A percentile compares a stretch with the other conserved stretches of the same genome.
phyloP scores from a whole-genome alignment of 108 stramenopile species.

The Conticribra guillardii region DNA sequence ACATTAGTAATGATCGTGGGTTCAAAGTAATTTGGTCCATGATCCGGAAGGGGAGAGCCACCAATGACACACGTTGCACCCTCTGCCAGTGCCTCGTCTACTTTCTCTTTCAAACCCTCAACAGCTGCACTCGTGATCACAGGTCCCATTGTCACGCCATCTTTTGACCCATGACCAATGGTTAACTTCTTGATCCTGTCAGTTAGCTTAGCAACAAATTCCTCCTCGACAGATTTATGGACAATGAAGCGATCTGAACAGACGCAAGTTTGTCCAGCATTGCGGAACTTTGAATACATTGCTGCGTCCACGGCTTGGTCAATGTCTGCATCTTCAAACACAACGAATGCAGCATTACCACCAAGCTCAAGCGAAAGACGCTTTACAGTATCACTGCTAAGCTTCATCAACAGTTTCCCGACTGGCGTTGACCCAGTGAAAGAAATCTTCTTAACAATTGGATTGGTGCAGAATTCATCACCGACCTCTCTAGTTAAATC shows the following conservation, averaged over 20 bases:
- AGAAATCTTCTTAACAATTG: conserved; percentile 80
- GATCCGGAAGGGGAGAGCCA: conserved; percentile 52
- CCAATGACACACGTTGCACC: conserved; percentile 80
- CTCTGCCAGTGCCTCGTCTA: conserved; percentile 73
- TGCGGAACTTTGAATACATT: conserved; percentile 88
- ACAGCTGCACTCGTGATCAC: conserved; percentile 73
- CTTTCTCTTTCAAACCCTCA: conserved; percentile 62
- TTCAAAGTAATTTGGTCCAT: conserved; percentile 78
- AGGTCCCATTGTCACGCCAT: conserved; percentile 78
- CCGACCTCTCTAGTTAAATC: conserved; percentile 65
- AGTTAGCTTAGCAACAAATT: conserved; percentile 65
- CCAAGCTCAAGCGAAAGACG: conserved; percentile 83
- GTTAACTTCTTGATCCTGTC: conserved; percentile 46
- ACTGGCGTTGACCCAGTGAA: conserved; percentile 95
- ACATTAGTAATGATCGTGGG: conserved; percentile 92
- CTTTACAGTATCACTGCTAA: conserved; percentile 79
- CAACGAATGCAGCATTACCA: conserved; percentile 94
- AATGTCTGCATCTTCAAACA: conserved; percentile 92
- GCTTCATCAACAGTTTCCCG: conserved; percentile 81
- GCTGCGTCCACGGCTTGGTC: conserved; percentile 83
- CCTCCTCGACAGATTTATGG: conserved; percentile 74
- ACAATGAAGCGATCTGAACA: conserved; percentile 92
- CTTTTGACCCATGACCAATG: conserved; percentile 76
- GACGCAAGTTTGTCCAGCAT: conserved; percentile 95
- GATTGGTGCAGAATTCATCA: conserved; percentile 71